phyloP scores from a whole-genome alignment of 73 alveolate genomes.

The Symbiodinium natans region DNA sequence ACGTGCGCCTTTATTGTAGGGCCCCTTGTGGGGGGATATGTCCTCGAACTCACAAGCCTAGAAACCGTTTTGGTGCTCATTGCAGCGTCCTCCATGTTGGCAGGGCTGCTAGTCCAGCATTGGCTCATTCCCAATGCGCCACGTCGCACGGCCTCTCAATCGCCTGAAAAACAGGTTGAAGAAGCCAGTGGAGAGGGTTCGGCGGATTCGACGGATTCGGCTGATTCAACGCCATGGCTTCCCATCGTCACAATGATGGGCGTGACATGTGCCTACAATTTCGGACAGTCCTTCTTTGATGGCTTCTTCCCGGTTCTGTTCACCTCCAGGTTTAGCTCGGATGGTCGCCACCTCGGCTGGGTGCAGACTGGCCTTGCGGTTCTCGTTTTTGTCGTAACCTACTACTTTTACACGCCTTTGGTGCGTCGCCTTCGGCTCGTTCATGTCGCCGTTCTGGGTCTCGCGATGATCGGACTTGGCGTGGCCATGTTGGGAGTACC shows the following conservation, averaged over 20 bases:
- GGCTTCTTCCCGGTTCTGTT: constrained; percentile 1
- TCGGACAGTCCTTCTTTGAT: constrained; percentile 39
- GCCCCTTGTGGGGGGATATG: not conserved
- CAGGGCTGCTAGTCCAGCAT: not conserved
- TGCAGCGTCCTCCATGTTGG: not conserved
- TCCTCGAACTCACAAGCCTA: not conserved
- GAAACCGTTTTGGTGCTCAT: not conserved
- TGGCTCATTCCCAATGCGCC: not conserved
- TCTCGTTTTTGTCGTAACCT: not conserved
- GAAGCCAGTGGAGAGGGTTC: not conserved
- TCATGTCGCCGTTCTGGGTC: not conserved
- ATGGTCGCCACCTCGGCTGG: not conserved
- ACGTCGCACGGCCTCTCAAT: not conserved
- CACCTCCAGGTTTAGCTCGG: not conserved
- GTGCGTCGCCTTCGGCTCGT: not conserved
- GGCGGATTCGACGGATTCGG: not conserved
- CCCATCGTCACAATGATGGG: not conserved
- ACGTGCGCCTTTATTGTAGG: constrained; percentile 22
- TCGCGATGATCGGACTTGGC: not conserved
- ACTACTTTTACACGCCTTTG: not conserved
- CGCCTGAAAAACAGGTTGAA: too few species aligned
- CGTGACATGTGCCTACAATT: not conserved
- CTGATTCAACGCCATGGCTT: not conserved
- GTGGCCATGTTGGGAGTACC: not conserved
- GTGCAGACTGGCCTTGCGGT: not conserved